These are phyloP conservation scores for Penicillium nucicola DNA, from an alignment of 495 filamentous ascomycete species.

Conservation along the genomic window DNA sequence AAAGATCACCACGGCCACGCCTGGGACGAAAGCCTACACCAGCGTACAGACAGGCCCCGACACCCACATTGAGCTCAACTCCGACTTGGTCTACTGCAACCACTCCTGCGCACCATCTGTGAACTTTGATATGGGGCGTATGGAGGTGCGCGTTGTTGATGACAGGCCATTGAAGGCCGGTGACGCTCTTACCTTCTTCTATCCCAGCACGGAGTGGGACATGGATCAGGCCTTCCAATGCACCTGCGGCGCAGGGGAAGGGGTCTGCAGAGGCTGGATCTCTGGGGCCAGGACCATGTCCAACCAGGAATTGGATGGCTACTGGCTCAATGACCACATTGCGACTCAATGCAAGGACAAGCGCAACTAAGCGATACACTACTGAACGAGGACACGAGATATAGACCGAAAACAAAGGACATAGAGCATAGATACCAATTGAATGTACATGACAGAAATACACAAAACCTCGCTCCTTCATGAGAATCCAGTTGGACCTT, in stretches of 20 bases:
- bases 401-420: neutral
- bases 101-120: constrained; percentile 69
- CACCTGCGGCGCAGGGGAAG: constrained; percentile 46
- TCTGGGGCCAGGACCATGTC: constrained; percentile 33
- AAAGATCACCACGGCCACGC: constrained; percentile 50
- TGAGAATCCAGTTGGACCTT: neutral
- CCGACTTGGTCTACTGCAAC: constrained; percentile 72
- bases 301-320: constrained; percentile 23
- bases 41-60: constrained; percentile 62
- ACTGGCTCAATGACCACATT: constrained; percentile 42
- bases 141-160: constrained; percentile 58
- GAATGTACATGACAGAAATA: neutral
- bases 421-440: constrained; percentile 4
- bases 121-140: constrained; percentile 64
- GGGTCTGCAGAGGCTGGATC: constrained; percentile 30
- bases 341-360: neutral
- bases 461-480: neutral
- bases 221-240: constrained; percentile 75
- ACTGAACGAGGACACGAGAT: neutral
- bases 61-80: constrained; percentile 70
- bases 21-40: constrained; percentile 60
- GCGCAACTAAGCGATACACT: no score
- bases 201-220: constrained; percentile 71
- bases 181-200: constrained; percentile 74
- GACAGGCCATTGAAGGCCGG: constrained; percentile 52